Evolutionary conservation across 257 asterid genomes (phyloP), one percentile per base, ranked within the genome.

Genomic region (Nicotiana noctiflora): DNA sequence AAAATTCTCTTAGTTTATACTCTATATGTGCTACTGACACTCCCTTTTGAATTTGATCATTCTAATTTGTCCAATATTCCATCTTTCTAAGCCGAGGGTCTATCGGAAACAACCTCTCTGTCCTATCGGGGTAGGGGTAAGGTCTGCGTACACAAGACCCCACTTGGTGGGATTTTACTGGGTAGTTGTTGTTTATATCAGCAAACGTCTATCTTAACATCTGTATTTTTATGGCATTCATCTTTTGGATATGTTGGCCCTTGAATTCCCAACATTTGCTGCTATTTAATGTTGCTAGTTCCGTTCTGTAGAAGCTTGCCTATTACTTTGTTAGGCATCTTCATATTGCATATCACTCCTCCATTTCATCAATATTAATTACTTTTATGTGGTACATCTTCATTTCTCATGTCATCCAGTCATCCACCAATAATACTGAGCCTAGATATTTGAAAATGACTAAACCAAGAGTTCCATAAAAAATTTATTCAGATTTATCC

Each of bases 371-470:
- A n/a, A 70, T 70, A 34, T 23, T 72, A 7, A 44, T 21, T 21
- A 46, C 40, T 23, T 72, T 49, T 72, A 31, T 72, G 78, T 1
- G 3, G 44, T 70, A 32, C 60, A 72, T 72, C 60, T 72, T 23
- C 78, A 72, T 72, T 72, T 27, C 32, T 72, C 78, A 72, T 72
- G 60, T 72, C 60, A 72, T 72, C 60, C 23, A 2, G 60, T 72
- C 60, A 72, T 72, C 60, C 23, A 2, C 59, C 23, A 13, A 49
- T 23, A 13, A 14, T 72, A 14, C 55, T 4, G 40, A 72, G 40
- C 12, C 78, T 46, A 53, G 56, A 72, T 72, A 46, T 72, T 72
- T 46, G 60, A 46, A 23, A 44, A 46, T 23, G 37, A 72, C 37
- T 31, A 72, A 72, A 23, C 37, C 25, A 46, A 37, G 46, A 72